Base-by-base conservation (phyloP, 164 flowering plant species). In the Platanus orientalis region DNA sequence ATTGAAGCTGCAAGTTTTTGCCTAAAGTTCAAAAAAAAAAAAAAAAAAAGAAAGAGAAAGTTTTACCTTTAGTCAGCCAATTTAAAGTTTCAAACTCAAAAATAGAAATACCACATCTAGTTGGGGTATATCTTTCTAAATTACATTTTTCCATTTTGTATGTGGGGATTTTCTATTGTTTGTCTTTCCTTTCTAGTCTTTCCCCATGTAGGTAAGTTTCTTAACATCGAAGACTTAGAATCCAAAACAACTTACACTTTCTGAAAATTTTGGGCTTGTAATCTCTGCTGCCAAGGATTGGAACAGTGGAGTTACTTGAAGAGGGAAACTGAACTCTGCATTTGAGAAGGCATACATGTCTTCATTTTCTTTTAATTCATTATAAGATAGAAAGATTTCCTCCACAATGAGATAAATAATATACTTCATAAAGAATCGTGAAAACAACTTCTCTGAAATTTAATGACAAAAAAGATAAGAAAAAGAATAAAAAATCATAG, bases 261-360 rank as follows among this genome's bases (percentile, higher is more conserved):
- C 96, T 57, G 97, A 91, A 70, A 94, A 91, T 69, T 78, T 71
- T 54, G 97, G 99, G 77, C 83, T 89, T 64, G 96, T 95, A 72
- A 94, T 86, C 47, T 82, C 88, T 52, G 85, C 89, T 65, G 88
- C 92, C 55, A 89, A 74, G 62, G 96, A 76, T 61, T 80, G 77
- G 79, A 94, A 90, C n/a, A n/a, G n/a, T n/a, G n/a, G n/a, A n/a
- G n/a, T n/a, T n/a, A n/a, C n/a, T n/a, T n/a, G n/a, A n/a, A 78
- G 53, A 17, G 98, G 97, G 56, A 97, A 94, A 60, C 82, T 74
- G 78, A 83, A 94, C 44, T 82, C 89, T 26, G 73, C 58, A 49
- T 67, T 66, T 68, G 79, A 61, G 27, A 70, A 48, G 21, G 58
- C 75, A 70, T 79, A 66, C 64, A 60, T 61, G 61, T 58, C 72